phyloP scores from a whole-genome alignment of 1,284 basidiomycete genomes.

The Boletus hoseneyae region DNA sequence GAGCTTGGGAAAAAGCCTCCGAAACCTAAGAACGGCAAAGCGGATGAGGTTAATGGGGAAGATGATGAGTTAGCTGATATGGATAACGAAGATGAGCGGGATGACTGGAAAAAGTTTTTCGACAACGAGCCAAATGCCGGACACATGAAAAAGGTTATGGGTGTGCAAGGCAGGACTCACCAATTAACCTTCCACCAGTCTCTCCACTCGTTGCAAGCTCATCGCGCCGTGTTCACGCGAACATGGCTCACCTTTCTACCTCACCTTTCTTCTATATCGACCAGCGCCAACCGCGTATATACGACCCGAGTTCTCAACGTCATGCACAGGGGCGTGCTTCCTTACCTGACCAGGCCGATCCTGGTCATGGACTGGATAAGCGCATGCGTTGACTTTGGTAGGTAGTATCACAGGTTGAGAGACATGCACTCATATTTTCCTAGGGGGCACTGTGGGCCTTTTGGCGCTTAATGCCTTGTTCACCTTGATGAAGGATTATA shows the following conservation, averaged over 20 bases:
- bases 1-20: slow-evolving; percentile 63
- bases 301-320: slow-evolving; percentile 69
- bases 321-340: slow-evolving; percentile 82
- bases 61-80: slow-evolving; percentile 31
- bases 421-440: background rate
- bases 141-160: slow-evolving; percentile 36
- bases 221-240: slow-evolving; percentile 75
- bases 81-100: slow-evolving; percentile 49
- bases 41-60: slow-evolving; percentile 42
- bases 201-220: slow-evolving; percentile 68
- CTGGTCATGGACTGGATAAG: slow-evolving; percentile 95
- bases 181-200: slow-evolving; percentile 71
- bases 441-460: slow-evolving; percentile 84
- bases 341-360: slow-evolving; percentile 77
- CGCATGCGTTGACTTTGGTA: slow-evolving; percentile 81
- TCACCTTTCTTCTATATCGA: slow-evolving; percentile 44
- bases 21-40: slow-evolving; percentile 44
- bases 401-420: slow-evolving; percentile 14
- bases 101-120: slow-evolving; percentile 82
- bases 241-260: slow-evolving; percentile 76
- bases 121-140: slow-evolving; percentile 52
- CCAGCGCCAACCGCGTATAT: slow-evolving; percentile 41
- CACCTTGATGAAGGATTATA: slow-evolving; percentile 89
- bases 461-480: slow-evolving; percentile 92
- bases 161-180: slow-evolving; percentile 48